These are phyloP conservation scores for Aspergillus awamori DNA, from an alignment of 2,329 filamentous ascomycete genomes.

Conservation along the genomic window DNA sequence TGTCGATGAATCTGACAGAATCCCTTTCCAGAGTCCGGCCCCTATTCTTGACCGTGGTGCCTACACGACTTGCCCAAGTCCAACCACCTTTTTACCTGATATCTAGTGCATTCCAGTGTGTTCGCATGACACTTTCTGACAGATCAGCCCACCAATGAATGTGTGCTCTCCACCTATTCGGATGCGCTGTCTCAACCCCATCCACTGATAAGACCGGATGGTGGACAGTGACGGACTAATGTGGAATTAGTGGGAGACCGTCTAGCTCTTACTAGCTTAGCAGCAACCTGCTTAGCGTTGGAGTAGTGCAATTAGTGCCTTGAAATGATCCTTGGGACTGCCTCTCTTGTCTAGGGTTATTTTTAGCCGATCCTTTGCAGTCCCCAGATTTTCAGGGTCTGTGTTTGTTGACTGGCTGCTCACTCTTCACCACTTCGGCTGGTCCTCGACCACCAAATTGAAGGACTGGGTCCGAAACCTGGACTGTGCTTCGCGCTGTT, in stretches of 20 bases:
- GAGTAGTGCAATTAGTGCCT: background rate
- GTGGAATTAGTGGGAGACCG: too few relatives aligned
- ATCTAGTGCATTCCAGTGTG: background rate
- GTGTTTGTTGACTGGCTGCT: background rate
- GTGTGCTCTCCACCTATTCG: too few relatives aligned
- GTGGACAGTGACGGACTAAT: background rate
- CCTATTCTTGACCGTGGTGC: background rate
- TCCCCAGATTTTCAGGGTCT: constrained; percentile 14
- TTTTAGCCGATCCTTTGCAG: constrained; percentile 11
- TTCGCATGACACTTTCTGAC: background rate
- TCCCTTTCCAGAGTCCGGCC: background rate
- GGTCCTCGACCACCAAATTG: background rate
- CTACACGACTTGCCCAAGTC: background rate
- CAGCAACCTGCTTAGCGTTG: background rate
- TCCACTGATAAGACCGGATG: background rate
- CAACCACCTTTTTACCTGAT: background rate
- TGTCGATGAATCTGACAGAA: background rate
- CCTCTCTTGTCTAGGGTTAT: constrained; percentile 4
- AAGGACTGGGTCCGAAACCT: background rate
- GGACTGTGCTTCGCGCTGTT: background rate
- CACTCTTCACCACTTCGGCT: background rate
- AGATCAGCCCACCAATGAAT: background rate
- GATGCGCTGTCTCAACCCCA: background rate
- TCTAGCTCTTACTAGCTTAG: background rate
- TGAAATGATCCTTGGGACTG: background rate